phyloP scores from a whole-genome alignment of 176 grass and related monocot genomes.

The Olyra latifolia region DNA sequence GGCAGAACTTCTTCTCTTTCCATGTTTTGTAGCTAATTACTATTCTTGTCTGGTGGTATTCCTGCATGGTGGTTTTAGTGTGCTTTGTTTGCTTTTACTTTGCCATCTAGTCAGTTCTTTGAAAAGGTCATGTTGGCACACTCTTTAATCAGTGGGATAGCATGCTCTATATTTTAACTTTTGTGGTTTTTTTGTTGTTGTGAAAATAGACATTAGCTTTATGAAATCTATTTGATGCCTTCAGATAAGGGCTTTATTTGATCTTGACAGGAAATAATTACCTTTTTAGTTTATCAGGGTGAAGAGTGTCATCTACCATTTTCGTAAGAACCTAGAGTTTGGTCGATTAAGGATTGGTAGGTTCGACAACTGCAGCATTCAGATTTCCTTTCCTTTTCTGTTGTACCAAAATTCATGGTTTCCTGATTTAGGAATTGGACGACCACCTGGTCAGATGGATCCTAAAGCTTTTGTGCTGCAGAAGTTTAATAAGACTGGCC shows the following conservation, averaged over 20 bases:
- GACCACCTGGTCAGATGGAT: conserved; percentile 87
- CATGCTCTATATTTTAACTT: background rate
- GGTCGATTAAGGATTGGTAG: conserved; percentile 82
- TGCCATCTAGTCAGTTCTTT: background rate
- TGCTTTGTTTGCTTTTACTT: background rate
- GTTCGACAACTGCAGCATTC: conserved; percentile 19
- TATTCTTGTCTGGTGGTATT: conserved; percentile 2
- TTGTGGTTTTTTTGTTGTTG: background rate
- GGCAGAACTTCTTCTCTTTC: background rate
- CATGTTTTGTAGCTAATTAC: background rate
- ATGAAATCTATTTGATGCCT: background rate
- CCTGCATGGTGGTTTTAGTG: background rate
- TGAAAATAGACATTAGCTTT: background rate
- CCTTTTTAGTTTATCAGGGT: conserved; percentile 60
- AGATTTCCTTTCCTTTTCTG: background rate
- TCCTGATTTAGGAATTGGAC: conserved; percentile 67
- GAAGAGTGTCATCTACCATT: conserved; percentile 81
- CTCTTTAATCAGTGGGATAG: background rate
- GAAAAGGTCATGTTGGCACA: background rate
- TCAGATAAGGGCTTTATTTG: background rate
- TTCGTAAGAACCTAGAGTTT: conserved; percentile 78
- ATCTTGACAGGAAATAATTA: conserved; percentile 30
- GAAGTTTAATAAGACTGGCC: conserved; percentile 68
- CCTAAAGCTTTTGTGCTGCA: conserved; percentile 91
- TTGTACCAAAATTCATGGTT: conserved; percentile 20